These are phyloP conservation scores for Tetrapisispora fleetii DNA, from an alignment of 805 yeast genomes.

Conservation along the genomic window DNA sequence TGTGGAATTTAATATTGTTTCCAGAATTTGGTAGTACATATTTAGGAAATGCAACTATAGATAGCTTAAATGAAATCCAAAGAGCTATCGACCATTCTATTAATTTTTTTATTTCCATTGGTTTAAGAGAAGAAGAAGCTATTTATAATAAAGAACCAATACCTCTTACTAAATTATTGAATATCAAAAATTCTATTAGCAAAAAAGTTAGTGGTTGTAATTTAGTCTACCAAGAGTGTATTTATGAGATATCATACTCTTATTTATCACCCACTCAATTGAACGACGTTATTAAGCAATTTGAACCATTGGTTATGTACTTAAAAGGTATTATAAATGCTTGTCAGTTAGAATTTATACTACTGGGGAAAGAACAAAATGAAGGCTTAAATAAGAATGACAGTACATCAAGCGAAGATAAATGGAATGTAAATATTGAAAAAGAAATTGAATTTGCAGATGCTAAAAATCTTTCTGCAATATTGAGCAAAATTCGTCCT, in stretches of 20 bases:
- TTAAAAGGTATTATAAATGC: conserved; percentile 38
- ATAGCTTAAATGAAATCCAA: conserved; percentile 33
- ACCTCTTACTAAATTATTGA: conserved; percentile 28
- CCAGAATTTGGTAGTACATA: conserved; percentile 46
- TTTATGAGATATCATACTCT: conserved; percentile 41
- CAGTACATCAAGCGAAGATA: not conserved
- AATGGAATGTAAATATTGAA: conserved; percentile 14
- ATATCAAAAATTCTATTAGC: conserved; percentile 27
- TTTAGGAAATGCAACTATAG: conserved; percentile 35
- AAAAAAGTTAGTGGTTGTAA: conserved; percentile 29
- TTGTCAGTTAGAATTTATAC: conserved; percentile 36
- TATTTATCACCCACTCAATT: conserved; percentile 36
- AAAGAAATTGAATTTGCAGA: conserved; percentile 33
- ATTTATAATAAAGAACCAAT: conserved; percentile 17
- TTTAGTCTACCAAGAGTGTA: conserved; percentile 37
- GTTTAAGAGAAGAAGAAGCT: conserved; percentile 6
- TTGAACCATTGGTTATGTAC: conserved; percentile 28
- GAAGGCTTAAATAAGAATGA: not conserved
- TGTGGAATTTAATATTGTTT: conserved; percentile 35
- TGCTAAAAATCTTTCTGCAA: conserved; percentile 23
- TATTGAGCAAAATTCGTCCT: conserved; percentile 24
- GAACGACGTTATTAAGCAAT: conserved; percentile 27
- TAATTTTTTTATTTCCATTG: conserved; percentile 31
- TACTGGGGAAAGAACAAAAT: conserved; percentile 22
- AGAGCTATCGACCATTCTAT: conserved; percentile 31